Percentiles rank a stretch among this genome's conserved stretches.
These are phyloP conservation scores for Orbilia oligospora DNA, from an alignment of 2,329 filamentous ascomycete genomes.

Conservation along the genomic window DNA sequence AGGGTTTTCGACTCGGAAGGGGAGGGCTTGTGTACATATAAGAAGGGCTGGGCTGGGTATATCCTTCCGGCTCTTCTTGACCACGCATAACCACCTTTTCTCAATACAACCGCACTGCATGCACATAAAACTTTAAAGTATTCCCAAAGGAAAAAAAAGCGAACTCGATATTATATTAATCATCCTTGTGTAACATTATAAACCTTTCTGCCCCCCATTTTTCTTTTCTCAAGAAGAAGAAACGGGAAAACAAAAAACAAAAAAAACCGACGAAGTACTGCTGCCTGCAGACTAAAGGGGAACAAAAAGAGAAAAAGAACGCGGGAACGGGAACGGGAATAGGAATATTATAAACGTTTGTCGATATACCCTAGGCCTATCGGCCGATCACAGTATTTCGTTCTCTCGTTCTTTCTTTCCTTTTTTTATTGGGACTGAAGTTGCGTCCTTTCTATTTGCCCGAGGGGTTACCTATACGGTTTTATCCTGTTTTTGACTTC, in stretches of 20 bases:
- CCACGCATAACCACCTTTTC: not conserved
- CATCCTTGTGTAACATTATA: slow-evolving; percentile 15
- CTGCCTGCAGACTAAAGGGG: slow-evolving; percentile 30
- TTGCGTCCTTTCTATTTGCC: not conserved
- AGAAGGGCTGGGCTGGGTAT: slow-evolving; percentile 10
- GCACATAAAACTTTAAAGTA: slow-evolving; percentile 12
- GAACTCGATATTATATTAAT: slow-evolving; percentile 14
- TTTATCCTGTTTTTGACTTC: slow-evolving; percentile 3
- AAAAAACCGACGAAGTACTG: not conserved
- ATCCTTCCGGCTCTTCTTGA: not conserved
- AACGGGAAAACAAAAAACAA: too few relatives aligned
- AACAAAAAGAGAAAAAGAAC: not conserved
- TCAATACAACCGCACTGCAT: not conserved
- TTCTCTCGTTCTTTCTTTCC: not conserved
- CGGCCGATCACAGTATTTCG: too few relatives aligned
- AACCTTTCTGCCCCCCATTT: not conserved
- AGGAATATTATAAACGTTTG: slow-evolving; percentile 5
- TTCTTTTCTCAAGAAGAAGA: not conserved
- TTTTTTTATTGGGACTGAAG: not conserved
- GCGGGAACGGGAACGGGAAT: slow-evolving; percentile 31
- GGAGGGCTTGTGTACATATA: slow-evolving; percentile 13
- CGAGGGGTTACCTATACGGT: slow-evolving; percentile 3
- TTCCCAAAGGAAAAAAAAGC: slow-evolving; percentile 5
- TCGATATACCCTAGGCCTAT: not conserved
- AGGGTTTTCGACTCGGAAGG: not conserved